Evolutionary conservation across 305 asterid genomes (phyloP).

Genomic region (Withania somnifera): DNA sequence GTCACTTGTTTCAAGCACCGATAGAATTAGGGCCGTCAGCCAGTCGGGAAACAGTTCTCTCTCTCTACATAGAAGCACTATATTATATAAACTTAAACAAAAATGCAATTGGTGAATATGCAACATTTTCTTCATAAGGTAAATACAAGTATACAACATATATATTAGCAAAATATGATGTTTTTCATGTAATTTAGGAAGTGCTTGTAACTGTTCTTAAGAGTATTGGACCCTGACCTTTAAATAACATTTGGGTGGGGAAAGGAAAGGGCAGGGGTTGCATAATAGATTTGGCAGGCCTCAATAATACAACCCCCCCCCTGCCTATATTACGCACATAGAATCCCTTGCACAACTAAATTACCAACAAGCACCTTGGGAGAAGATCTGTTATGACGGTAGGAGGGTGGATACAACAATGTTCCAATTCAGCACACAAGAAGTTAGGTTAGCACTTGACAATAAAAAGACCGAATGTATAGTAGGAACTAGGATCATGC

Average conservation of each 20-base stretch:
- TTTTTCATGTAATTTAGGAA: not conserved
- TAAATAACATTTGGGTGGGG: not conserved
- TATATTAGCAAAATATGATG: not conserved
- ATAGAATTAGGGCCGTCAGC: not conserved
- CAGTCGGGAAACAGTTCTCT: not conserved
- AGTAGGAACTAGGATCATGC: not conserved
- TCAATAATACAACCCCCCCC: not conserved
- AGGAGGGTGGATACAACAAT: not conserved
- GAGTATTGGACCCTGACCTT: not conserved
- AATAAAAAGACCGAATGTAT: not conserved
- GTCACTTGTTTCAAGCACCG: not conserved
- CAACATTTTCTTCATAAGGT: not conserved
- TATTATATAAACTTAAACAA: not conserved
- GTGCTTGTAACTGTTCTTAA: not conserved
- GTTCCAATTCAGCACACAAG: not conserved
- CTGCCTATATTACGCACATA: not conserved
- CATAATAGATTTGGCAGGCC: not conserved
- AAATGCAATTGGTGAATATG: not conserved
- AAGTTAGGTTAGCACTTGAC: not conserved
- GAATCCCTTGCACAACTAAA: not conserved
- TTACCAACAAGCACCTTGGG: not conserved
- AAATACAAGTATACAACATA: not conserved
- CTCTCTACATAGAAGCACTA: not conserved
- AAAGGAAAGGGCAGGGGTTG: not conserved
- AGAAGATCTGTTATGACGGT: not conserved